These are phyloP conservation scores for Wickerhamomyces hampshirensis DNA, from an alignment of 805 yeast species.

Conservation along the genomic window DNA sequence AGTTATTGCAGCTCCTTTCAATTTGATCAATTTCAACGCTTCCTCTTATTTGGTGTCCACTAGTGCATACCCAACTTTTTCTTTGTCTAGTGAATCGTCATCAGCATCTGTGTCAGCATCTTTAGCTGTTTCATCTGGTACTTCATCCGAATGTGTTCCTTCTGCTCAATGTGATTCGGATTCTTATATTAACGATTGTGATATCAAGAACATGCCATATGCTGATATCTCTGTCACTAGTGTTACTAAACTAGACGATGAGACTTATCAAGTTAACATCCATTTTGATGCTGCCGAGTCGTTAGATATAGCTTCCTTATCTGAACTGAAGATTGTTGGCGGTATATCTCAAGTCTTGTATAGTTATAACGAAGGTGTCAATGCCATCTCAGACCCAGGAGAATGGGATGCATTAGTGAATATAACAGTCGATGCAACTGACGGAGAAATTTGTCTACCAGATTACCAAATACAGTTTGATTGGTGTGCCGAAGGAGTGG, in stretches of 20 bases:
- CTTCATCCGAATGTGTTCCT: too few species aligned
- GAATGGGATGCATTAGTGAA: conserved; percentile 8
- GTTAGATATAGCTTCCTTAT: conserved; percentile 6
- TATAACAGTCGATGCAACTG: conserved; percentile 1
- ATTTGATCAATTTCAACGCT: too few species aligned
- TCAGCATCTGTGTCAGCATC: too few species aligned
- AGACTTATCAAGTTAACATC: conserved; percentile 11
- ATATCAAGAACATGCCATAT: too few species aligned
- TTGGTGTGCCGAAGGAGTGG: conserved; percentile 14
- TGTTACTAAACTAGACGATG: conserved; percentile 4
- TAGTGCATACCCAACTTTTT: too few species aligned
- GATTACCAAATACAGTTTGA: conserved; percentile 11
- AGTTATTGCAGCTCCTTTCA: too few species aligned
- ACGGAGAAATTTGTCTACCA: conserved; percentile 7
- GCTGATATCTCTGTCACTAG: conserved; percentile 9
- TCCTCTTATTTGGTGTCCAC: too few species aligned
- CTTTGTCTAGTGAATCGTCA: too few species aligned
- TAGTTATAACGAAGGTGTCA: conserved; percentile 6
- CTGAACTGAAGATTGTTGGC: conserved; percentile 14
- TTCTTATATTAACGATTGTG: too few species aligned
- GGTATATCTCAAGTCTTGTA: conserved; percentile 3
- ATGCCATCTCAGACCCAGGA: conserved; percentile 6
- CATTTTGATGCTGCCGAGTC: conserved; percentile 3
- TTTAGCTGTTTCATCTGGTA: too few species aligned
- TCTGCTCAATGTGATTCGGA: too few species aligned